These are phyloP conservation scores for Saccharomycopsis amapae DNA, from an alignment of 805 yeast genomes.

Conservation along the genomic window DNA sequence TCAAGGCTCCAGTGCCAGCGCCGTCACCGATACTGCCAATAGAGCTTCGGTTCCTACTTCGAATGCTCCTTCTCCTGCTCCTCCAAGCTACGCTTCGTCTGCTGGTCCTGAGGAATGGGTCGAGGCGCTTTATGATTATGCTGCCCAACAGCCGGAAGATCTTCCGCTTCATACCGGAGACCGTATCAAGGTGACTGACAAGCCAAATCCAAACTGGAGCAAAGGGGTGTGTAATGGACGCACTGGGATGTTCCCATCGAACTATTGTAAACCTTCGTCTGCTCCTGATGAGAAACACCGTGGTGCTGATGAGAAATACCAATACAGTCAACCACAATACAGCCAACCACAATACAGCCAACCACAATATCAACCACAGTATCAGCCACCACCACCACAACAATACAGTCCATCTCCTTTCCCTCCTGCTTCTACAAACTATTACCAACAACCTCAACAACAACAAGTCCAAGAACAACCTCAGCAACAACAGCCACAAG, in stretches of 20 bases:
- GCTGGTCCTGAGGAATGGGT: conserved; percentile 35
- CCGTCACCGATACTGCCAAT: conserved; percentile 26
- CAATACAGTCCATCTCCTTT: conserved; percentile 32
- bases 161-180: conserved; percentile 59
- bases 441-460: conserved; percentile 35
- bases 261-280: conserved; percentile 52
- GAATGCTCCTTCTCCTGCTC: conserved; percentile 16
- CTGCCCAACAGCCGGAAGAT: conserved; percentile 72
- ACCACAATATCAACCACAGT: conserved; percentile 24
- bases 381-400: conserved; percentile 25
- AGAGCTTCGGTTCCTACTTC: conserved; percentile 20
- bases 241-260: conserved; percentile 84
- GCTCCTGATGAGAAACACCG: background rate
- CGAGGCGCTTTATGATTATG: conserved; percentile 70
- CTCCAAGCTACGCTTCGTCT: conserved; percentile 17
- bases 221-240: conserved; percentile 56
- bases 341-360: conserved; percentile 8
- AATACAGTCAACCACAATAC: conserved; percentile 16
- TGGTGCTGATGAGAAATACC: conserved; percentile 5
- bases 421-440: conserved; percentile 45
- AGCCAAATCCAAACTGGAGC: conserved; percentile 85
- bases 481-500: conserved; percentile 30
- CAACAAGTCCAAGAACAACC: conserved; percentile 29
- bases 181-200: conserved; percentile 61
- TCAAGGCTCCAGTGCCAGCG: conserved; percentile 27